Evolutionary conservation across 1,284 basidiomycete species (phyloP).

Genomic region (Ustilago shanxiensis): DNA sequence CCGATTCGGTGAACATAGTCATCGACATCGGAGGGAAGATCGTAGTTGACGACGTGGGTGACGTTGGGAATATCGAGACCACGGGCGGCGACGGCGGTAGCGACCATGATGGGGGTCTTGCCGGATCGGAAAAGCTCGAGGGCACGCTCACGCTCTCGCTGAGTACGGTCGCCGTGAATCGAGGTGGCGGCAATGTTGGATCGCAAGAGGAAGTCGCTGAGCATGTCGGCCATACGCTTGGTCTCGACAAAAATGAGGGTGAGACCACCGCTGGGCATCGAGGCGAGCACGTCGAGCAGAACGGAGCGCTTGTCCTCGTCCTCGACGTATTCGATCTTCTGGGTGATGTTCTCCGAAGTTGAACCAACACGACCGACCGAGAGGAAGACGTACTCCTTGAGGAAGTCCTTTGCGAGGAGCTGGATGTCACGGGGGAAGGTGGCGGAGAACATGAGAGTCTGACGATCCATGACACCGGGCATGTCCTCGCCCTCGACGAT

Average conservation of each 20-base stretch:
- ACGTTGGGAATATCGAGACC: conserved; percentile 99
- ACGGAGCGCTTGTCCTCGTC: conserved; percentile 97
- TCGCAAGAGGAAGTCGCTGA: conserved; percentile 92
- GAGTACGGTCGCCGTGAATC: conserved; percentile 97
- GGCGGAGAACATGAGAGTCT: conserved; percentile 99
- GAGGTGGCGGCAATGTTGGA: conserved; percentile 89
- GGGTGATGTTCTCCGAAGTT: conserved; percentile 99
- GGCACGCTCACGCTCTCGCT: conserved; percentile 96
- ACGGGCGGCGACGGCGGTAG: conserved; percentile 97
- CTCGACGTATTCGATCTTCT: conserved; percentile 98
- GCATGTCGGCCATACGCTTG: conserved; percentile 98
- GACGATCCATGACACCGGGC: conserved; percentile 90
- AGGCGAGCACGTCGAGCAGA: conserved; percentile 90
- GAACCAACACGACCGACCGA: conserved; percentile 98
- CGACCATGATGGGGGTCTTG: conserved; percentile 94
- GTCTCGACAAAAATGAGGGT: conserved; percentile 99
- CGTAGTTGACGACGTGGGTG: conserved; percentile 98
- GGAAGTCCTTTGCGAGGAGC: conserved; percentile 92
- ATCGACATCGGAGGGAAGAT: conserved; percentile 97
- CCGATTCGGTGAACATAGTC: conserved; percentile 75
- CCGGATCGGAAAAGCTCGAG: conserved; percentile 95
- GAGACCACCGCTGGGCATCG: conserved; percentile 80
- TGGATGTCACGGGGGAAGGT: conserved; percentile 99
- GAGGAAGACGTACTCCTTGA: conserved; percentile 88
- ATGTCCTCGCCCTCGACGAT: conserved; percentile 99